These are phyloP conservation scores for Eucalyptus fibrosa DNA, from an alignment of 345 rosid species.

Conservation along the genomic window DNA sequence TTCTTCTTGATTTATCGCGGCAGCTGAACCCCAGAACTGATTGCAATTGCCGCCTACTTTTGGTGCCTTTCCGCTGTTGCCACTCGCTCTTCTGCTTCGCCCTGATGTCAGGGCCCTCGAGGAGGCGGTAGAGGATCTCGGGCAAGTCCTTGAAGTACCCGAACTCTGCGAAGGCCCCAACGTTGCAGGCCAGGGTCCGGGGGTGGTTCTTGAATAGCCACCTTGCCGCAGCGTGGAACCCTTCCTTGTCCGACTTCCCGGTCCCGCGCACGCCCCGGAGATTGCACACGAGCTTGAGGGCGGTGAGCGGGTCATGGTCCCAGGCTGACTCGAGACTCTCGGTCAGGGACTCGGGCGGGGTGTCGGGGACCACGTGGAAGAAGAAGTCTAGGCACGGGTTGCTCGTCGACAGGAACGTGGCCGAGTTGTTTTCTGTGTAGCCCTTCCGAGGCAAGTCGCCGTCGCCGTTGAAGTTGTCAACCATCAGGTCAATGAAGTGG, in stretches of 20 bases:
- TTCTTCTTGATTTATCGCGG: background rate
- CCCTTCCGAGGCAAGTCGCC: slow-evolving; percentile 14
- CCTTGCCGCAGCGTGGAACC: slow-evolving; percentile 44
- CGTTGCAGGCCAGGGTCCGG: slow-evolving; percentile 44
- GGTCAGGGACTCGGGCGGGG: slow-evolving; percentile 12
- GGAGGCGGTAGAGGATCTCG: slow-evolving; percentile 58
- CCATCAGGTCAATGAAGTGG: slow-evolving; percentile 22
- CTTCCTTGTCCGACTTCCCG: slow-evolving; percentile 60
- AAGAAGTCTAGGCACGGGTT: slow-evolving; percentile 61
- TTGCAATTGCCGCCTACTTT: background rate
- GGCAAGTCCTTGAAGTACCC: slow-evolving; percentile 68
- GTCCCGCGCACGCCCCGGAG: slow-evolving; percentile 71
- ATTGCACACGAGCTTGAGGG: slow-evolving; percentile 50
- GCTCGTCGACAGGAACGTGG: slow-evolving; percentile 30
- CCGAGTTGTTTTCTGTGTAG: slow-evolving; percentile 26
- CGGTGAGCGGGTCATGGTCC: slow-evolving; percentile 34
- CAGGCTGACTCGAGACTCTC: slow-evolving; percentile 21
- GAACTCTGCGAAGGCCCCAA: slow-evolving; percentile 22
- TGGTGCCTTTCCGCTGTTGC: background rate
- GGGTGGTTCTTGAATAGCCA: slow-evolving; percentile 59
- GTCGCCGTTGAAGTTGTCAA: slow-evolving; percentile 8
- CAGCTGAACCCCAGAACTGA: background rate
- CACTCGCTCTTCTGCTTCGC: slow-evolving; percentile 23
- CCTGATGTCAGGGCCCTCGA: slow-evolving; percentile 33
- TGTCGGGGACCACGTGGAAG: slow-evolving; percentile 47